phyloP scores from a whole-genome alignment of 805 yeast genomes.

The Grigorovia transvaalensis region DNA sequence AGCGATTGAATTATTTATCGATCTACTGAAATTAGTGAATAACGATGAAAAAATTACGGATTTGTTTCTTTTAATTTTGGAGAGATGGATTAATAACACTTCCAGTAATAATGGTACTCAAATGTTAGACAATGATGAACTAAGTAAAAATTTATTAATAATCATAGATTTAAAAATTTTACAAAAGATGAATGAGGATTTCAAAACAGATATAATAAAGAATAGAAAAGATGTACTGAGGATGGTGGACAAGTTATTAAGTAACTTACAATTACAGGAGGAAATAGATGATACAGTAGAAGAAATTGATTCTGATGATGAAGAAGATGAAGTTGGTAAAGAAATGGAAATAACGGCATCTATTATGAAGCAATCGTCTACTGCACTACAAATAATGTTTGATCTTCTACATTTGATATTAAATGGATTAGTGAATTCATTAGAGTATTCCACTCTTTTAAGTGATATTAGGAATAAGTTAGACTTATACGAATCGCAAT shows the following conservation, averaged over 20 bases:
- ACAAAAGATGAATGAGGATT: constrained; percentile 48
- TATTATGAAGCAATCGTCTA: not conserved
- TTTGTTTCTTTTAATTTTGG: constrained; percentile 42
- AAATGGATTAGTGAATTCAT: constrained; percentile 7
- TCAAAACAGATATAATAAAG: constrained; percentile 39
- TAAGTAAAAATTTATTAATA: constrained; percentile 40
- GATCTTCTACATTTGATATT: constrained; percentile 30
- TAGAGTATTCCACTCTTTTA: not conserved
- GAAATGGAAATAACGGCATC: constrained; percentile 2
- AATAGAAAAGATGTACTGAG: constrained; percentile 46
- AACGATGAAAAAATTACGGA: constrained; percentile 34
- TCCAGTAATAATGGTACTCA: not conserved
- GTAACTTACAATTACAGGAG: constrained; percentile 20
- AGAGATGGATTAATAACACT: constrained; percentile 43
- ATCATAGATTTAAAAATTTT: constrained; percentile 54
- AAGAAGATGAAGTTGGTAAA: constrained; percentile 14
- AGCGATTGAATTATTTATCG: constrained; percentile 33
- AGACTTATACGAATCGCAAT: constrained; percentile 10
- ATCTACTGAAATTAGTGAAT: constrained; percentile 40
- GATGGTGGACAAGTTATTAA: constrained; percentile 36
- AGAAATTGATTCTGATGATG: constrained; percentile 25
- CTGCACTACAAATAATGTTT: constrained; percentile 25
- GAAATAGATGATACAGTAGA: constrained; percentile 9
- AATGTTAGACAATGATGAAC: not conserved
- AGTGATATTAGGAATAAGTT: not conserved